Conservation (phyloP, 768 basidiomycete species). For the Hydnum rufescens region DNA sequence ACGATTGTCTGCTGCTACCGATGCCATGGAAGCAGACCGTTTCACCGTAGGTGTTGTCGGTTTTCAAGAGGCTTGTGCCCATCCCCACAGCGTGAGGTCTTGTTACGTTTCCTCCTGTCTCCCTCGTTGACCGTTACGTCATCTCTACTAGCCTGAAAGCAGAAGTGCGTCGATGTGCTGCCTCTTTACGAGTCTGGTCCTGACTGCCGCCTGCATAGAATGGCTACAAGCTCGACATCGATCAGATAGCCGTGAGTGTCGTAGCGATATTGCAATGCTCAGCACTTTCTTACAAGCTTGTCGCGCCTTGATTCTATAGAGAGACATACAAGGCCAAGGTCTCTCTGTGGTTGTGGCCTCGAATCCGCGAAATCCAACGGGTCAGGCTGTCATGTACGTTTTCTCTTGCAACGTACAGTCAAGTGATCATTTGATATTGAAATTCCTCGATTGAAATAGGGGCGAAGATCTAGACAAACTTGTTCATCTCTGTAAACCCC, state of each 20-base stretch:
- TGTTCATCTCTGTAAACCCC: conserved; percentile 49
- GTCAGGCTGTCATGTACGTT: conserved; percentile 72
- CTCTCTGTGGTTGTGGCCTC: conserved; percentile 71
- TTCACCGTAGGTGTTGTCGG: conserved; percentile 18
- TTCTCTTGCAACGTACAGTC: too few species aligned
- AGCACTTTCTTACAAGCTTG: too few species aligned
- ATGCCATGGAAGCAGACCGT: conserved; percentile 3
- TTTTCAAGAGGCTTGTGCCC: conserved; percentile 76
- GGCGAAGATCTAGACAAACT: conserved; percentile 69
- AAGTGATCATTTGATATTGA: too few species aligned
- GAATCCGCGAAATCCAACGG: conserved; percentile 93
- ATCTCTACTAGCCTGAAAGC: conserved; percentile 32
- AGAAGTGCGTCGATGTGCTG: conserved; percentile 18
- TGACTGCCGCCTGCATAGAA: conserved; percentile 15
- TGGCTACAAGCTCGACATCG: conserved; percentile 60
- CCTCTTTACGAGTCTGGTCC: background rate
- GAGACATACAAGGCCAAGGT: conserved; percentile 67
- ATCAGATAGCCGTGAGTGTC: conserved; percentile 44
- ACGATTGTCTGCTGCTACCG: background rate
- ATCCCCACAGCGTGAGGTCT: conserved; percentile 68
- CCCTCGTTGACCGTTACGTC: too few species aligned
- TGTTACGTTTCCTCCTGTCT: too few species aligned
- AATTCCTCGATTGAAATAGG: too few species aligned
- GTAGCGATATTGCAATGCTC: too few species aligned
- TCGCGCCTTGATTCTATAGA: too few species aligned